A percentile compares a stretch with the other conserved stretches of the same genome.
Conservation (phyloP, 2,329 filamentous ascomycete species). For the Aspergillus amoenus region DNA sequence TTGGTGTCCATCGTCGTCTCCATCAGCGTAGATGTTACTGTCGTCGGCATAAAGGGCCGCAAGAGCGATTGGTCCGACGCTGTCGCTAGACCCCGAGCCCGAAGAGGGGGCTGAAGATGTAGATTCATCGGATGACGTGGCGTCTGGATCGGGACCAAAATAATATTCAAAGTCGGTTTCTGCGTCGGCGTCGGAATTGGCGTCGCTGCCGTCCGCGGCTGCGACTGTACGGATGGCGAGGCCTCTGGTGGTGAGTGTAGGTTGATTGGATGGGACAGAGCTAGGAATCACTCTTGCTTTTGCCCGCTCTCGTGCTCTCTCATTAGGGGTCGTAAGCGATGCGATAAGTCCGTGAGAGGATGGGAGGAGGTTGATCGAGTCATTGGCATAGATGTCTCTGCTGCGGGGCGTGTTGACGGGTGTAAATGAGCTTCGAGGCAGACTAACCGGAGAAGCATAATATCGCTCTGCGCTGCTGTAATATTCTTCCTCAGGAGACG, state of each 20-base stretch:
- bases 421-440: slow-evolving; percentile 40
- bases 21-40: background rate
- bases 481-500: slow-evolving; percentile 30
- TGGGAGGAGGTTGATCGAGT: slow-evolving; percentile 2
- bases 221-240: background rate
- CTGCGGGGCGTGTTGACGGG: slow-evolving; percentile 43
- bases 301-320: background rate
- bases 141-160: background rate
- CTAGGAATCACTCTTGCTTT: slow-evolving; percentile 2
- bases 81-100: background rate
- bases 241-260: background rate
- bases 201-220: slow-evolving; percentile 1
- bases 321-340: slow-evolving; percentile 10
- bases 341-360: slow-evolving; percentile 27
- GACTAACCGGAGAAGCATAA: slow-evolving; percentile 41
- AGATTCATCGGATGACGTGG: slow-evolving; percentile 15
- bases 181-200: slow-evolving; percentile 14
- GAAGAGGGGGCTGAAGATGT: slow-evolving; percentile 5
- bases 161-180: background rate
- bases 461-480: slow-evolving; percentile 34
- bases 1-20: slow-evolving; percentile 14
- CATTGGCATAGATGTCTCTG: slow-evolving; percentile 10
- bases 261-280: background rate
- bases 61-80: slow-evolving; percentile 8
- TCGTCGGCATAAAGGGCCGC: background rate